A percentile compares a stretch with the other conserved stretches of the same genome.
These are phyloP conservation scores for Plectosphaerella plurivora DNA, from an alignment of 2,329 filamentous ascomycete species.

Conservation along the genomic window DNA sequence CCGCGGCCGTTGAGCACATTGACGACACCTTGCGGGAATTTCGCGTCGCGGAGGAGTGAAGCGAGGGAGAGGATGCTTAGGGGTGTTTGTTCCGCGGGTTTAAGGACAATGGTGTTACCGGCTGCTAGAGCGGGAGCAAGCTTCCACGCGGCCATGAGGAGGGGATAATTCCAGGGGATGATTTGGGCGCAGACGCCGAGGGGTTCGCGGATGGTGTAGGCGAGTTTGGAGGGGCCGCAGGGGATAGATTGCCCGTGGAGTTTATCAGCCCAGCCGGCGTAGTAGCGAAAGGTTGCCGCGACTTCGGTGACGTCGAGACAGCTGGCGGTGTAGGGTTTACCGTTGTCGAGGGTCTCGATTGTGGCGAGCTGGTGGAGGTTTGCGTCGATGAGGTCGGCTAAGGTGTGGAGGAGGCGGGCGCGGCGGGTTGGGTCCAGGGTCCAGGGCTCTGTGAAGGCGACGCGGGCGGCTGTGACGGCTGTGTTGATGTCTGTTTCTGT, in stretches of 20 bases:
- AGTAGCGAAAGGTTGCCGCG: conserved; percentile 59
- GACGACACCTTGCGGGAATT: conserved; percentile 68
- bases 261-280: conserved; percentile 77
- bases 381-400: conserved; percentile 64
- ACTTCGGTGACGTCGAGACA: conserved; percentile 56
- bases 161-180: conserved; percentile 79
- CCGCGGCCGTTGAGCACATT: conserved; percentile 68
- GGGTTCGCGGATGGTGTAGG: conserved; percentile 72
- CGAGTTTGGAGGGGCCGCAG: conserved; percentile 64
- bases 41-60: conserved; percentile 61
- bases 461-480: conserved; percentile 65
- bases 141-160: conserved; percentile 71
- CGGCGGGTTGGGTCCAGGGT: conserved; percentile 58
- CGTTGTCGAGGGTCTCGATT: conserved; percentile 75
- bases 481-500: conserved; percentile 61
- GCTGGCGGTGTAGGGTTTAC: conserved; percentile 67
- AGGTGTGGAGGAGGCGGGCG: conserved; percentile 63
- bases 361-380: conserved; percentile 48
- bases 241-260: conserved; percentile 74
- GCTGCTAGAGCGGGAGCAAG: conserved; percentile 55
- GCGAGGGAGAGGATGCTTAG: conserved; percentile 58
- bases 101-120: conserved; percentile 55
- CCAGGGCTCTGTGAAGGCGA: conserved; percentile 54
- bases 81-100: conserved; percentile 58
- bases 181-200: conserved; percentile 74